Base-by-base conservation (phyloP, 306 rosid genomes). In the Lathyrus aphaca region DNA sequence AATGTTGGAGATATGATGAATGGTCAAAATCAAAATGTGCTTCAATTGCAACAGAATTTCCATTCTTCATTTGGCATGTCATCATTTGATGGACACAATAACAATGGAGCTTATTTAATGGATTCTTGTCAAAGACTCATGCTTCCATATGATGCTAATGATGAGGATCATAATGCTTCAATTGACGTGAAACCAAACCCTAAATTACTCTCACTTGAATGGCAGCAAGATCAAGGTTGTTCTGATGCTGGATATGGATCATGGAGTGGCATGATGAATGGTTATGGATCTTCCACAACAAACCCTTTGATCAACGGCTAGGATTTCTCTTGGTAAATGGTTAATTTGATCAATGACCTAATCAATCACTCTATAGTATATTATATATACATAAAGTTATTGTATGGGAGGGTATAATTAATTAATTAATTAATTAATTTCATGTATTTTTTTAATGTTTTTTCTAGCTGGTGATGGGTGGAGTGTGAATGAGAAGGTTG, bases 211-310 rank as follows among this genome's bases (percentile, higher is more conserved):
- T 84, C 97, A 40, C 84, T 91, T 74, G 99, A 94, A 71, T 94
- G 99, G 99, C 97, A 88, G 68, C 97, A 87, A 78, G 97, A 94
- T 57, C 96, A 87, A n/a, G 90, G 83, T 42, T 81, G 90, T 49
- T 81, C 88, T 50, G 88, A 89, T 51, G 85, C 76, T 42, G 91
- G 88, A 10, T 92, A 86, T 71, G 96, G 92, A 66, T 79, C 96
- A 42, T 91, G 94, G 88, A 64, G 81, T 35, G 87, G 88, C 44
- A 83, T 89, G 81, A 82, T 91, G 75, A 89, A 85, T 65, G 94
- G 88, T 43, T 85, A 87, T 68, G 97, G 88, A 62, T 82, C 96
- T 12, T 82, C 97, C 18, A 72, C 96, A 10, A 81, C 91, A 61
- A 89, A 89, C 70, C 84, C 91, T 27, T 74, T 89, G 81, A 75